Conservation (phyloP, 2,329 filamentous ascomycete species). For the Cladosporium sp. region DNA sequence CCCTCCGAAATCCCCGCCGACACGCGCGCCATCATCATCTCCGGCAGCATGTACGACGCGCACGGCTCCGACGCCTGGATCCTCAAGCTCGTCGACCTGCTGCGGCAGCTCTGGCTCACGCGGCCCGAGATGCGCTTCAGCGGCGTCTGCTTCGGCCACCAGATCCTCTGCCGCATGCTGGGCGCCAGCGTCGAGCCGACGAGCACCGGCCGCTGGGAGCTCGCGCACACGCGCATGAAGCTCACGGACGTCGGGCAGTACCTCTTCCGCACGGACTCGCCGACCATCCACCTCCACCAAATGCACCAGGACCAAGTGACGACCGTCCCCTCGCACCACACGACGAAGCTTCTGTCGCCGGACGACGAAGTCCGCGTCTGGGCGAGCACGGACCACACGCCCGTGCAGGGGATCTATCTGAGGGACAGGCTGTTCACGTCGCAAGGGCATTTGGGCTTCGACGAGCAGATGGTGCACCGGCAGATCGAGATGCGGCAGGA, state of each 20-base stretch:
- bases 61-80: constrained; percentile 43
- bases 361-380: constrained; percentile 44
- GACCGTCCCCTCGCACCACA: constrained; percentile 26
- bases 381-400: constrained; percentile 40
- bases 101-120: constrained; percentile 46
- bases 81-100: constrained; percentile 36
- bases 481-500: constrained; percentile 42
- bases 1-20: constrained; percentile 42
- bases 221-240: constrained; percentile 38
- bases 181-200: constrained; percentile 35
- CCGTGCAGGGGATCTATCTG: constrained; percentile 43
- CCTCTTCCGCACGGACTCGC: constrained; percentile 34
- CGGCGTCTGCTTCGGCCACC: constrained; percentile 46
- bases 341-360: constrained; percentile 30
- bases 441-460: constrained; percentile 43
- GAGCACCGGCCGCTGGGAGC: constrained; percentile 40
- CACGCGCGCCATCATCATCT: constrained; percentile 41
- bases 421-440: constrained; percentile 40
- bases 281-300: constrained; percentile 38
- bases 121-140: constrained; percentile 47
- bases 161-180: constrained; percentile 40
- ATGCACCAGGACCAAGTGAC: constrained; percentile 45
- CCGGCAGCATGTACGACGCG: constrained; percentile 44
- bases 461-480: constrained; percentile 40
- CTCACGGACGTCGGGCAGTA: constrained; percentile 36